A percentile compares a stretch with the other conserved stretches of the same genome.
phyloP scores from a whole-genome alignment of 768 basidiomycete genomes.

The Pleurotus citrinopileatus region DNA sequence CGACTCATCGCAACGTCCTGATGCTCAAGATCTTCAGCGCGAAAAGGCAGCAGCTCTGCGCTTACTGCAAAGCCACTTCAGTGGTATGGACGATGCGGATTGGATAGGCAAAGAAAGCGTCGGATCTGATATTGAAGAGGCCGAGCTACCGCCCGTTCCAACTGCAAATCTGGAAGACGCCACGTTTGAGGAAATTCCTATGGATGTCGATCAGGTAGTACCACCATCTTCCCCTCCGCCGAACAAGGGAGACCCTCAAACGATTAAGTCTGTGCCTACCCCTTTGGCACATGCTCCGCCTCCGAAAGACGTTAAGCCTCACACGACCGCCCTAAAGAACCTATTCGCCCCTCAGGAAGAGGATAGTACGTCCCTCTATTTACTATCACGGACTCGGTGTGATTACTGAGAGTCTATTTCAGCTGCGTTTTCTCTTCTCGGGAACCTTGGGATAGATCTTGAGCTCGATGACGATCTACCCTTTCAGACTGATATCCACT shows the following conservation, averaged over 20 bases:
- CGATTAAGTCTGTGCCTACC: neutral
- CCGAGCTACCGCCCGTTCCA: constrained; percentile 15
- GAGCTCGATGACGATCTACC: constrained; percentile 63
- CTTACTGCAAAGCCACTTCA: constrained; percentile 55
- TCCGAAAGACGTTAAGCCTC: constrained; percentile 11
- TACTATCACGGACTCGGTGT: no score
- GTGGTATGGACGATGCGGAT: constrained; percentile 38
- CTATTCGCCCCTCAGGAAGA: constrained; percentile 71
- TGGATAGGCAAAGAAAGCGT: constrained; percentile 63
- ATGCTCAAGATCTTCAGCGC: constrained; percentile 31
- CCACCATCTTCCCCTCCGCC: neutral
- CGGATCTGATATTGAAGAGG: constrained; percentile 53
- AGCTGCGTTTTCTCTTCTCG: constrained; percentile 76
- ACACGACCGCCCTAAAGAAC: constrained; percentile 53
- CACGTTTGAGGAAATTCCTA: constrained; percentile 33
- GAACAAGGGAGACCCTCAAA: constrained; percentile 11
- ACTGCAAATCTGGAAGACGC: constrained; percentile 9
- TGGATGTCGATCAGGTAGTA: constrained; percentile 14
- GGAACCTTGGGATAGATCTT: constrained; percentile 70
- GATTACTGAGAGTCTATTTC: no score
- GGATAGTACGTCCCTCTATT: constrained; percentile 46
- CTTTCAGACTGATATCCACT: constrained; percentile 9
- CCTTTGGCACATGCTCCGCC: constrained; percentile 6
- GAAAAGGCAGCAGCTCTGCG: constrained; percentile 47
- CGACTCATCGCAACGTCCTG: neutral